phyloP scores from a whole-genome alignment of 1,139 yeast genomes.

The Geotrichum aggregatum region DNA sequence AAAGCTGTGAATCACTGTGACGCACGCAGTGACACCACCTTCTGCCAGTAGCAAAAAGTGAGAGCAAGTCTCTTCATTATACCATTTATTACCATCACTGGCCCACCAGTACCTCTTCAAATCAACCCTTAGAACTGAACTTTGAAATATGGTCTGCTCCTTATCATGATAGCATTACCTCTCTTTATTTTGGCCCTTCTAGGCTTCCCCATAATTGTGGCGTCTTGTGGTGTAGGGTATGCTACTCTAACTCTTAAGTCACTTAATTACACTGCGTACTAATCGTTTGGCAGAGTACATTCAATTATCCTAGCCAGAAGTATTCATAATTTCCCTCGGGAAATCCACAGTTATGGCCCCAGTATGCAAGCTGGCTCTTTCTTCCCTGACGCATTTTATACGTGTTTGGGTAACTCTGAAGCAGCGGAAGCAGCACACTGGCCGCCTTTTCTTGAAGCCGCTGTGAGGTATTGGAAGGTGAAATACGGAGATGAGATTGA shows the following conservation, averaged over 20 bases:
- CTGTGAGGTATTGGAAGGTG: slow-evolving; percentile 42
- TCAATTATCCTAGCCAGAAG: slow-evolving; percentile 43
- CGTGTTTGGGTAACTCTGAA: slow-evolving; percentile 47
- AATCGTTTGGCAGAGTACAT: slow-evolving; percentile 38
- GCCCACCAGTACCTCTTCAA: too few species aligned
- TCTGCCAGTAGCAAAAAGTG: not conserved
- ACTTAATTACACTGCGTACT: slow-evolving; percentile 12
- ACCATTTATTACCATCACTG: too few species aligned
- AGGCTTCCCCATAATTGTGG: not conserved
- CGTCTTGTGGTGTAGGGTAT: slow-evolving; percentile 26
- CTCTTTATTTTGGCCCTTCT: not conserved
- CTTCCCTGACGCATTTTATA: slow-evolving; percentile 60
- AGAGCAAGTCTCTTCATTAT: too few species aligned
- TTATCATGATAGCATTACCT: not conserved
- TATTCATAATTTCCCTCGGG: slow-evolving; percentile 33
- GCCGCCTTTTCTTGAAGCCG: slow-evolving; percentile 54
- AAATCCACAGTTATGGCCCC: slow-evolving; percentile 27
- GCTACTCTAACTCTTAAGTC: slow-evolving; percentile 8
- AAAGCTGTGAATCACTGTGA: slow-evolving; percentile 10
- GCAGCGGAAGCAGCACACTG: slow-evolving; percentile 61
- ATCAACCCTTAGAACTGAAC: too few species aligned
- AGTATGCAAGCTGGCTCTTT: slow-evolving; percentile 50
- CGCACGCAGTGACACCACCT: not conserved
- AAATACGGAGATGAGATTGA: slow-evolving; percentile 29
- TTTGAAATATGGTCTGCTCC: too few species aligned